Evolutionary conservation across 2,329 filamentous ascomycete species (phyloP), one percentile per base, ranked within the genome.

Genomic region (Hymenoscyphus scutula): DNA sequence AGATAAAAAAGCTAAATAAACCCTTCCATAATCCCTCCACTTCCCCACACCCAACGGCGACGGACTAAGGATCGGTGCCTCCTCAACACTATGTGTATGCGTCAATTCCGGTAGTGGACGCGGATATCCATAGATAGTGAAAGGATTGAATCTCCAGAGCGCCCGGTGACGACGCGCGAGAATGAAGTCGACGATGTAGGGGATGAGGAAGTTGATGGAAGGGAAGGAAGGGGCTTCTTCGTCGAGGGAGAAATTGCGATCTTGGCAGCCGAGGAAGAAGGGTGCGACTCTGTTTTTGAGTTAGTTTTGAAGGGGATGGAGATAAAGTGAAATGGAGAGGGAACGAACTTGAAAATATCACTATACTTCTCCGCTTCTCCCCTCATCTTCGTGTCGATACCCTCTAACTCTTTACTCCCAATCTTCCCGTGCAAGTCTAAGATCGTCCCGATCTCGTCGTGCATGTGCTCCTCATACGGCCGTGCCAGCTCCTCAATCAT

Each of bases 91-190:
- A 13, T 17, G 4, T 8, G 51, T 48, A 3, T n/a, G 23, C 5
- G 7, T 19, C 3, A 10, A 1, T 17, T 27, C 45, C 15, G 57
- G 57, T 17, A 59, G 38, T 5, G 32, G 25, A n/a, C 29, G 51
- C 0, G 57, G 57, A 13, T 37, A 19, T 15, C 71, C 71, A 66
- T 69, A 71, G 10, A 67, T 68, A 29, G 70, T 69, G 56, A 69
- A 71, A 1, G 72, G 70, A 57, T 67, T 68, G 56, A 74, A 74
- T 13, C 69, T 64, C 72, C 72, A 74, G 7, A 15, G 67, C 70
- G 11, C 68, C 69, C 30, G 66, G 29, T 73, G 56, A 62, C 67
- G 59, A 56, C 58, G 30, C 32, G 72, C 63, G 65, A 71, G 60
- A 23, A 66, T 8, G 54, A 69, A 70, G 30, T 73, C 68, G 19